Evolutionary conservation across 495 filamentous ascomycete species (phyloP).

Genomic region (Aspergillus conjunctus): DNA sequence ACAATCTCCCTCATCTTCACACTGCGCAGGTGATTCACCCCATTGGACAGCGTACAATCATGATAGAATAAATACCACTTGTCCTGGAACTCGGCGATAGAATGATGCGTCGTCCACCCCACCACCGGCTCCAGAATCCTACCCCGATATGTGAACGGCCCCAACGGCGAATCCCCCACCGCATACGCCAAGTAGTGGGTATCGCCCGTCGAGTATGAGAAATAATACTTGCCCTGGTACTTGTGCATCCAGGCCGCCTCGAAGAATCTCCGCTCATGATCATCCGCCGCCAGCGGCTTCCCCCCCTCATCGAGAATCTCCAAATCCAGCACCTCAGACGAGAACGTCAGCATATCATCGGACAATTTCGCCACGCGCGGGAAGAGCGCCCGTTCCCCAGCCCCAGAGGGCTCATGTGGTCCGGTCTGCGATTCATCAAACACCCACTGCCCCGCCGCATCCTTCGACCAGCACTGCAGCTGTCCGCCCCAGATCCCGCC

Average conservation of each 20-base stretch:
- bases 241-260: conserved; percentile 77
- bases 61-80: conserved; percentile 76
- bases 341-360: conserved; percentile 64
- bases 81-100: conserved; percentile 69
- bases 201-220: conserved; percentile 75
- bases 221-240: conserved; percentile 68
- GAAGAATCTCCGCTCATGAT: conserved; percentile 76
- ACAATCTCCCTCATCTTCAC: conserved; percentile 74
- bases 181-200: conserved; percentile 72
- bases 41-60: conserved; percentile 63
- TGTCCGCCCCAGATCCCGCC: conserved; percentile 72
- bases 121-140: conserved; percentile 72
- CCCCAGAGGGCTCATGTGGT: conserved; percentile 57
- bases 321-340: conserved; percentile 50
- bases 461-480: conserved; percentile 55
- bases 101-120: conserved; percentile 80
- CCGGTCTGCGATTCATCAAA: conserved; percentile 54
- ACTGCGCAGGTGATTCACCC: conserved; percentile 65
- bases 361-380: conserved; percentile 63
- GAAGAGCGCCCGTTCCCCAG: conserved; percentile 48
- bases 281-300: conserved; percentile 58
- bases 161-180: conserved; percentile 58
- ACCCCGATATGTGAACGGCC: conserved; percentile 71
- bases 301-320: conserved; percentile 62
- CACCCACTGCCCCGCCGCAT: conserved; percentile 28